Evolutionary conservation across 192 early-diverging fungal species (phyloP).

Genomic region (Spizellomyces sp.): DNA sequence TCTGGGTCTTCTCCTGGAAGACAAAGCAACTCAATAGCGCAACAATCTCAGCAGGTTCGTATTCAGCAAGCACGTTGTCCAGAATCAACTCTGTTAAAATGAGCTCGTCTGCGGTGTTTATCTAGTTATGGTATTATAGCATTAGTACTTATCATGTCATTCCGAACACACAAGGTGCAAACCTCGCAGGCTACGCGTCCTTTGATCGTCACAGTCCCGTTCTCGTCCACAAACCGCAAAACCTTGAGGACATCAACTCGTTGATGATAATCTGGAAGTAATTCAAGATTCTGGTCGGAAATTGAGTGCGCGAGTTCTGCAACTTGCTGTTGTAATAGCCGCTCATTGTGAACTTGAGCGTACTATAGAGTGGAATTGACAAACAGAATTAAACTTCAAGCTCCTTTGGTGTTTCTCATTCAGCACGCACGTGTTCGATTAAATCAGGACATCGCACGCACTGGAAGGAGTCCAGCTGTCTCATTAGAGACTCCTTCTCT

Average conservation of each 20-base stretch:
- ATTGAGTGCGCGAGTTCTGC: slow-evolving; percentile 76
- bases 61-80: slow-evolving; percentile 88
- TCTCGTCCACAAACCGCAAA: slow-evolving; percentile 81
- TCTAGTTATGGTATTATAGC: slow-evolving; percentile 39
- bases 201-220: slow-evolving; percentile 88
- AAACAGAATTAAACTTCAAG: background rate
- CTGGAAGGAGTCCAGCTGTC: slow-evolving; percentile 57
- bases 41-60: slow-evolving; percentile 90
- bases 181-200: slow-evolving; percentile 94
- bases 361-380: slow-evolving; percentile 43
- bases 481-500: slow-evolving; percentile 60
- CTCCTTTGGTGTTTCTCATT: background rate
- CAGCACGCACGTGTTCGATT: slow-evolving; percentile 65
- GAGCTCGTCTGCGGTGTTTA: slow-evolving; percentile 95
- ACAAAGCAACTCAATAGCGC: slow-evolving; percentile 93
- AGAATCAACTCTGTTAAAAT: slow-evolving; percentile 93
- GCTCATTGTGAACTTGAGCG: slow-evolving; percentile 55
- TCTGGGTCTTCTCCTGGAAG: slow-evolving; percentile 86
- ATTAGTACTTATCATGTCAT: background rate
- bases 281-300: slow-evolving; percentile 89
- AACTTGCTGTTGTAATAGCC: slow-evolving; percentile 67
- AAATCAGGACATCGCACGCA: slow-evolving; percentile 79
- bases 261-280: slow-evolving; percentile 91
- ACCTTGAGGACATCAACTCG: slow-evolving; percentile 82
- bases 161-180: background rate